A percentile compares a stretch with the other conserved stretches of the same genome.
Evolutionary conservation across 371 early-diverging fungal species (phyloP).

Genomic region (Gilbertella persicaria): DNA sequence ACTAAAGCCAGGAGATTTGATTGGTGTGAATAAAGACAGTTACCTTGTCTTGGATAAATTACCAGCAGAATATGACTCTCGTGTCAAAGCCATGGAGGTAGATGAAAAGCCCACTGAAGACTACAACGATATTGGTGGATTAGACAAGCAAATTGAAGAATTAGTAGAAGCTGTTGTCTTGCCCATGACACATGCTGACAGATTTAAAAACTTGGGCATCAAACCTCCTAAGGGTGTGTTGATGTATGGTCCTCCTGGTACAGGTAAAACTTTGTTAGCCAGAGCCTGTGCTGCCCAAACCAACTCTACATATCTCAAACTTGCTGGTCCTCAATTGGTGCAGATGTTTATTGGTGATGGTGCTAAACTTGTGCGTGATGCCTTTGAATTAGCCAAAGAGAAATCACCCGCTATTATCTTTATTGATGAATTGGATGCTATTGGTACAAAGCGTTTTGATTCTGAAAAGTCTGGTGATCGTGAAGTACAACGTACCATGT

Average conservation of each 20-base stretch:
- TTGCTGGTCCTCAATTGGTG: constrained; percentile 98
- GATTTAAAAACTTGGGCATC: constrained; percentile 96
- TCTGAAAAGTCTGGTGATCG: constrained; percentile 99
- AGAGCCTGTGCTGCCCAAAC: constrained; percentile 99
- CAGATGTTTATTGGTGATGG: constrained; percentile 99
- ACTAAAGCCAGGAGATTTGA: constrained; percentile 97
- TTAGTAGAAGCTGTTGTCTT: constrained; percentile 98
- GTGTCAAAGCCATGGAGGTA: constrained; percentile 99
- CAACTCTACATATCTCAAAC: constrained; percentile 94
- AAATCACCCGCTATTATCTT: constrained; percentile 99
- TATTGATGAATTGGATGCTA: constrained; percentile 99
- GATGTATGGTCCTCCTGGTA: constrained; percentile 99
- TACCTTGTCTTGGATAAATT: constrained; percentile 98
- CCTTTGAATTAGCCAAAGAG: constrained; percentile 98
- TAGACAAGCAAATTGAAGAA: constrained; percentile 99
- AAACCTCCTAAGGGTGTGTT: constrained; percentile 98
- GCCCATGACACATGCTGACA: constrained; percentile 97
- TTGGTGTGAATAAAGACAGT: constrained; percentile 99
- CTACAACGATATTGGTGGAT: constrained; percentile 99
- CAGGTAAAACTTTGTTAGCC: constrained; percentile 96
- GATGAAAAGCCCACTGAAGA: constrained; percentile 99
- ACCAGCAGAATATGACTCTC: constrained; percentile 98
- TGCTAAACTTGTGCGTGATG: constrained; percentile 98
- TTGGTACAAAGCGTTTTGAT: constrained; percentile 99
- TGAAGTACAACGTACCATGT: constrained; percentile 99